phyloP scores from a whole-genome alignment of 202 grass and related monocot species.

The Eragrostis tef region DNA sequence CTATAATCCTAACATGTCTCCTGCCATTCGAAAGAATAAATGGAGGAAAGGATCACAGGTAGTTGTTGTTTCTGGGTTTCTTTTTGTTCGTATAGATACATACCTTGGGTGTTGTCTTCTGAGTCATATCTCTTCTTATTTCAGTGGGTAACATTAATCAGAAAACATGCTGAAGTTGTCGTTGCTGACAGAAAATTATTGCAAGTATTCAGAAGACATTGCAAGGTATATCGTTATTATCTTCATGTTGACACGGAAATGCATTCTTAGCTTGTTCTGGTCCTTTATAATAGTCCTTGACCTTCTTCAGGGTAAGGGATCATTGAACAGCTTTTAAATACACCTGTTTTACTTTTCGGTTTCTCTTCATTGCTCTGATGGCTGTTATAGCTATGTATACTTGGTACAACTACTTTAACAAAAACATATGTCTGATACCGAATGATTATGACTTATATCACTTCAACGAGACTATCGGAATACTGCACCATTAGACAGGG shows the following conservation, averaged over 20 bases:
- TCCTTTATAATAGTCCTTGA: conserved; percentile 26
- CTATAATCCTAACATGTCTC: conserved; percentile 82
- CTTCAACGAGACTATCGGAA: conserved; percentile 13
- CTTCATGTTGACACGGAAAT: conserved; percentile 23
- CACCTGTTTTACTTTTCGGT: conserved; percentile 22
- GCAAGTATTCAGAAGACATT: conserved; percentile 80
- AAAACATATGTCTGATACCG: background rate
- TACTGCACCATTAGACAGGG: background rate
- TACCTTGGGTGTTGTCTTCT: conserved; percentile 35
- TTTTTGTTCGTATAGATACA: conserved; percentile 28
- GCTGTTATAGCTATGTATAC: conserved; percentile 21
- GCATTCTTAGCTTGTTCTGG: conserved; percentile 6
- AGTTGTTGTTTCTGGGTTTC: conserved; percentile 37
- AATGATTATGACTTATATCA: conserved; percentile 27
- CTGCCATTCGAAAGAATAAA: conserved; percentile 74
- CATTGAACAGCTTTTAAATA: conserved; percentile 2
- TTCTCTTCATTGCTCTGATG: background rate
- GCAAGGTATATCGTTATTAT: conserved; percentile 66
- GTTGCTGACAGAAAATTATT: conserved; percentile 69
- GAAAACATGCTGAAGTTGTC: conserved; percentile 79
- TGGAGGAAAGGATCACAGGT: conserved; percentile 99
- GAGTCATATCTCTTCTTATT: conserved; percentile 49
- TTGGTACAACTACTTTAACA: conserved; percentile 27
- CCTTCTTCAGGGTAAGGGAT: conserved; percentile 29
- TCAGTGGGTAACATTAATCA: conserved; percentile 88